Percentiles rank a stretch among this genome's conserved stretches.
Conservation (phyloP, 768 basidiomycete species). For the Podaxis sp. region DNA sequence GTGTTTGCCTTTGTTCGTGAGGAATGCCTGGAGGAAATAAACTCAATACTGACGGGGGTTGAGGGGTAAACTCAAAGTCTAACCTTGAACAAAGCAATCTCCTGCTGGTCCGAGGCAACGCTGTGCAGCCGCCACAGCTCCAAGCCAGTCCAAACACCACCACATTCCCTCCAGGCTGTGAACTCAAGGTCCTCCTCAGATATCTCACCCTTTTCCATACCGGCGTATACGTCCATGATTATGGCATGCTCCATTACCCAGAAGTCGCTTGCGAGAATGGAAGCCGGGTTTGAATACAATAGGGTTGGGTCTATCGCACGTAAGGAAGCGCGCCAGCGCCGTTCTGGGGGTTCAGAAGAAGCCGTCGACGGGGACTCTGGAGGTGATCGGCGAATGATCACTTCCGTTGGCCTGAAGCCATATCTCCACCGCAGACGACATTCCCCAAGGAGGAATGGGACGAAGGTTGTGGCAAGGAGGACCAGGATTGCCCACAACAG, state of each 20-base stretch:
- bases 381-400: constrained; percentile 30
- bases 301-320: constrained; percentile 29
- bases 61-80: not conserved
- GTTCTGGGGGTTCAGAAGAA: constrained; percentile 22
- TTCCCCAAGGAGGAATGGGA: constrained; percentile 35
- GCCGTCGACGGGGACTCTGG: constrained; percentile 2
- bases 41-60: not conserved
- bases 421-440: constrained; percentile 30
- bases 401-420: constrained; percentile 31
- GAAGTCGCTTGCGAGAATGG: constrained; percentile 30
- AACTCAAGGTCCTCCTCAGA: constrained; percentile 31
- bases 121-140: constrained; percentile 33
- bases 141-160: constrained; percentile 27
- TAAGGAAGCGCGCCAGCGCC: constrained; percentile 25
- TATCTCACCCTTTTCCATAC: constrained; percentile 25
- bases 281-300: constrained; percentile 28
- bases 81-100: constrained; percentile 29
- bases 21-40: constrained; percentile 21
- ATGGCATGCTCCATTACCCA: constrained; percentile 31
- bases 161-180: constrained; percentile 27
- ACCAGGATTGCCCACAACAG: constrained; percentile 27
- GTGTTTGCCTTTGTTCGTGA: constrained; percentile 26
- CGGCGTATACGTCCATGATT: constrained; percentile 27
- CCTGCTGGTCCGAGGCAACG: constrained; percentile 29
- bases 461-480: constrained; percentile 27